Conservation (phyloP, 306 rosid genomes). For the Lotus japonicus region DNA sequence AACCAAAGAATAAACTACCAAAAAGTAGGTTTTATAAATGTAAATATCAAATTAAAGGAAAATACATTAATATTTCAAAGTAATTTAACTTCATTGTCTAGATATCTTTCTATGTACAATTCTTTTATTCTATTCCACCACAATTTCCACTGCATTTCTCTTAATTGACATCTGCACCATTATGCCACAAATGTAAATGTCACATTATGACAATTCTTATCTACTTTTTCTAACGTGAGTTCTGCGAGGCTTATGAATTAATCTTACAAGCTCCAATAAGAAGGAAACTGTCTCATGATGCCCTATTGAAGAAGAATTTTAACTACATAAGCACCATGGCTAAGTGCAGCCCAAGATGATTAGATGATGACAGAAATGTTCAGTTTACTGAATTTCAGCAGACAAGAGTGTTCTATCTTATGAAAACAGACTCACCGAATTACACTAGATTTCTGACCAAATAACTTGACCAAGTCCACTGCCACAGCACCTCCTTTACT, state of each 20-base stretch:
- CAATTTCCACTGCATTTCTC: not conserved
- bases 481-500: slow-evolving; percentile 73
- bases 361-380: not conserved
- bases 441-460: slow-evolving; percentile 75
- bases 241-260: not conserved
- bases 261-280: not conserved
- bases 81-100: not conserved
- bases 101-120: not conserved
- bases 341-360: not conserved
- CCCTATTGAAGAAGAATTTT: not conserved
- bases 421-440: slow-evolving; percentile 58
- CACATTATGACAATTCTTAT: not conserved
- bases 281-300: not conserved
- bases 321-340: not conserved
- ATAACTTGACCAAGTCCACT: slow-evolving; percentile 84
- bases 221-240: not conserved
- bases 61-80: not conserved
- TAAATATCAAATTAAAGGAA: not conserved
- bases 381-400: not conserved
- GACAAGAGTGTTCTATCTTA: not conserved
- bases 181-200: not conserved
- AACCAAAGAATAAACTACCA: not conserved
- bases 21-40: not conserved
- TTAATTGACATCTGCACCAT: not conserved
- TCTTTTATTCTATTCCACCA: not conserved